phyloP scores from a whole-genome alignment of 2,329 filamentous ascomycete genomes.

The Beauveria varroae region DNA sequence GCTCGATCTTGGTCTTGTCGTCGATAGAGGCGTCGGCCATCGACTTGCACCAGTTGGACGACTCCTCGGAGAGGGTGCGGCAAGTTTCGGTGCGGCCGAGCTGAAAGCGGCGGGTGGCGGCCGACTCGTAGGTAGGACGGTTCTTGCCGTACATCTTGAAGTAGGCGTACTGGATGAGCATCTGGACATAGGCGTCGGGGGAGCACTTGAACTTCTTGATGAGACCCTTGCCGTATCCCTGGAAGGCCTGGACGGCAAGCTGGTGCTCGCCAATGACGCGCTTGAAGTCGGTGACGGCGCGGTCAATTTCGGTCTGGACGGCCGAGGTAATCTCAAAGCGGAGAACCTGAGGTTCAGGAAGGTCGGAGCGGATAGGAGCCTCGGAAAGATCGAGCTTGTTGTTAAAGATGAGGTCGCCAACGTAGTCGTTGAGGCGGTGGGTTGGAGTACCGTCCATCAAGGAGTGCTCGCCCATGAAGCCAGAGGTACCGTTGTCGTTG shows the following conservation, averaged over 20 bases:
- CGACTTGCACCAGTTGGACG: conserved; percentile 79
- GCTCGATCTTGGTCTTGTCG: conserved; percentile 57
- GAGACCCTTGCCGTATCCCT: conserved; percentile 93
- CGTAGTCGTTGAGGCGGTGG: conserved; percentile 90
- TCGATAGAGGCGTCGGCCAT: conserved; percentile 65
- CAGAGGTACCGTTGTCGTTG: conserved; percentile 95
- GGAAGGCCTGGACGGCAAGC: conserved; percentile 88
- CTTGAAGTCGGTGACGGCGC: conserved; percentile 70
- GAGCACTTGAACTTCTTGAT: conserved; percentile 99
- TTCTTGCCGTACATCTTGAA: conserved; percentile 99
- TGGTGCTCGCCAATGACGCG: conserved; percentile 81
- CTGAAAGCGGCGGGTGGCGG: conserved; percentile 90
- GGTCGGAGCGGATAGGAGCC: conserved; percentile 66
- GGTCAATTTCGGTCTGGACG: conserved; percentile 69
- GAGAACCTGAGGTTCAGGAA: conserved; percentile 72
- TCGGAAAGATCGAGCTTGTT: conserved; percentile 89
- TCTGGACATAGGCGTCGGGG: conserved; percentile 94
- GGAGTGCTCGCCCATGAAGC: conserved; percentile 97
- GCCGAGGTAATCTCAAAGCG: conserved; percentile 71
- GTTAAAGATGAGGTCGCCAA: conserved; percentile 85
- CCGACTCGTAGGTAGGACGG: conserved; percentile 95
- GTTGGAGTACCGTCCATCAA: conserved; percentile 99
- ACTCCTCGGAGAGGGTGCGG: conserved; percentile 84
- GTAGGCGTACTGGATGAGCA: conserved; percentile 97
- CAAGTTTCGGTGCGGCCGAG: conserved; percentile 95